Evolutionary conservation across 805 yeast species (phyloP).

Genomic region (Candida andamanensis): DNA sequence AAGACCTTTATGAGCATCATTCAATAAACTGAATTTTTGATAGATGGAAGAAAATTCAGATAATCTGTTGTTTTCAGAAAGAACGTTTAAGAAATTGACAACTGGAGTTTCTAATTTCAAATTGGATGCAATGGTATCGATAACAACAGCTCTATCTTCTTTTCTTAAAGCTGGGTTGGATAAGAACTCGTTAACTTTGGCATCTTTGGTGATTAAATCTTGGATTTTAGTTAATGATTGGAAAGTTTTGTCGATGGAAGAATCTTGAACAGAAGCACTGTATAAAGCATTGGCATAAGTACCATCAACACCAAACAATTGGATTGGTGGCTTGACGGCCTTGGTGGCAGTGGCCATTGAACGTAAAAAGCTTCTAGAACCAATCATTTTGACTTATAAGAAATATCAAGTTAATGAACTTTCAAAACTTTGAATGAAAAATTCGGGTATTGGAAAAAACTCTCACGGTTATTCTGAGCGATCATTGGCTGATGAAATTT

Average conservation of each 20-base stretch:
- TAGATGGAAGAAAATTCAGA: conserved; percentile 59
- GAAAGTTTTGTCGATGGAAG: conserved; percentile 67
- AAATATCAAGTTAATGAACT: conserved; percentile 3
- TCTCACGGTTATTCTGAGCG: conserved; percentile 4
- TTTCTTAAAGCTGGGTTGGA: conserved; percentile 79
- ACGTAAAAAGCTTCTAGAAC: conserved; percentile 37
- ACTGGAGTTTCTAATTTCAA: conserved; percentile 62
- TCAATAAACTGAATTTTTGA: conserved; percentile 67
- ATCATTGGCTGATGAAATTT: conserved; percentile 10
- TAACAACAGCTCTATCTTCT: conserved; percentile 69
- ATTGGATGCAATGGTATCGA: conserved; percentile 48
- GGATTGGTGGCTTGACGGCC: conserved; percentile 79
- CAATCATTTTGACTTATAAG: conserved; percentile 7
- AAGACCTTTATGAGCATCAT: conserved; percentile 86
- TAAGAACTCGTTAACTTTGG: conserved; percentile 57
- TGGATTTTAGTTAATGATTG: conserved; percentile 58
- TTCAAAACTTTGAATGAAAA: conserved; percentile 7
- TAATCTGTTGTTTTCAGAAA: conserved; percentile 94
- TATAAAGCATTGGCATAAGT: conserved; percentile 94
- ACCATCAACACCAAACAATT: conserved; percentile 92
- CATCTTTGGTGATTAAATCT: conserved; percentile 54
- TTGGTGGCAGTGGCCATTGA: conserved; percentile 68
- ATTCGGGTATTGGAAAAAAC: conserved; percentile 6
- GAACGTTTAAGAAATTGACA: conserved; percentile 72
- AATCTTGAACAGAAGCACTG: conserved; percentile 82